Evolutionary conservation across 805 yeast genomes (phyloP).

Genomic region (Yarrowia osloensis): DNA sequence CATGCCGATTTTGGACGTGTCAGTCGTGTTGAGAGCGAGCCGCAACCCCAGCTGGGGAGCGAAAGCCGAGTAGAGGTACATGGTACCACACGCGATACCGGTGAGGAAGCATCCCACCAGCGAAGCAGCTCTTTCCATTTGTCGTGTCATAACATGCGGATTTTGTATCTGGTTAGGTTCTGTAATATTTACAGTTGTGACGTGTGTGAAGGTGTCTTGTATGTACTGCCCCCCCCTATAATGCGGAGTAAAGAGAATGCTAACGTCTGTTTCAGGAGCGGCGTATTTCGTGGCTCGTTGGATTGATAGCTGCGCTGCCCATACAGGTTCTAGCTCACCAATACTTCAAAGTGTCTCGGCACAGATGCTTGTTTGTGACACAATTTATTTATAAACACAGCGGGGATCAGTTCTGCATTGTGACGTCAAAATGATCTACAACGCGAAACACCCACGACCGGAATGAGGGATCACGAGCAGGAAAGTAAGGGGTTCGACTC

Average conservation of each 20-base stretch:
- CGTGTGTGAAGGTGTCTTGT: constrained; percentile 6
- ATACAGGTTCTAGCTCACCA: not conserved
- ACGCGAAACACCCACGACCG: constrained; percentile 9
- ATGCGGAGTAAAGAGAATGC: not conserved
- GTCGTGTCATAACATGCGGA: constrained; percentile 30
- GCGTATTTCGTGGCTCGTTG: not conserved
- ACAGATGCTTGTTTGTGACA: not conserved
- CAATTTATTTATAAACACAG: not conserved
- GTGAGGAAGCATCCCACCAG: constrained; percentile 24
- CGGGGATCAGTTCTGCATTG: not conserved
- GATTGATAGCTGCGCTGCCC: not conserved
- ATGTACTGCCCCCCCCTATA: constrained; percentile 1
- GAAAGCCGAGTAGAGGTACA: constrained; percentile 73
- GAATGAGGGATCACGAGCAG: not conserved
- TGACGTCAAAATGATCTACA: not conserved
- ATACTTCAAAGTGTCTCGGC: no score
- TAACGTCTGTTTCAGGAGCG: not conserved
- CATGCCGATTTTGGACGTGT: constrained; percentile 65
- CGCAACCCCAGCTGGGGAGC: constrained; percentile 72
- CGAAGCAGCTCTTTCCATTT: constrained; percentile 27
- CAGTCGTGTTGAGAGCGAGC: constrained; percentile 60
- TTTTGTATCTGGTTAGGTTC: constrained; percentile 20
- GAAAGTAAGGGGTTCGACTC: not conserved
- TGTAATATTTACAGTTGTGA: constrained; percentile 15
- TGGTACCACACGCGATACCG: constrained; percentile 69